Percentiles rank a stretch among this genome's conserved stretches.
Evolutionary conservation across 164 flowering plant species (phyloP).

Genomic region (Nymphaea colorata): DNA sequence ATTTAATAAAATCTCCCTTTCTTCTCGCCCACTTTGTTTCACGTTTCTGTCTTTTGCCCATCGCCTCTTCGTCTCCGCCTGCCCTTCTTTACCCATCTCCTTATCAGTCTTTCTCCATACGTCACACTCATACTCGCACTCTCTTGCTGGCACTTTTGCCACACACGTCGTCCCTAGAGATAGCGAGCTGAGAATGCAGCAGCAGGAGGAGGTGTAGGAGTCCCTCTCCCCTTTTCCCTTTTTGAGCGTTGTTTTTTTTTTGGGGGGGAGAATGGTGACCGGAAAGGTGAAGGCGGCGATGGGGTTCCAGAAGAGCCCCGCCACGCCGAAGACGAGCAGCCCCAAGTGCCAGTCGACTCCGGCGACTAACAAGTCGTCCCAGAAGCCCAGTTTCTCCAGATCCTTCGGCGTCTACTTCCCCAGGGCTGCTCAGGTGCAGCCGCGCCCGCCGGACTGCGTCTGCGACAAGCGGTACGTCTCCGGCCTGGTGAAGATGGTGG

Average conservation of each 20-base stretch:
- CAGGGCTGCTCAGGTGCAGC: conserved; percentile 83
- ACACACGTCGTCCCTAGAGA: no score
- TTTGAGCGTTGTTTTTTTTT: not conserved
- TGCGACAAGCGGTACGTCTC: conserved; percentile 15
- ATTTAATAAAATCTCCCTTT: not conserved
- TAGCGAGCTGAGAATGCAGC: no score
- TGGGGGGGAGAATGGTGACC: conserved; percentile 44
- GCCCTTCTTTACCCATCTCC: not conserved
- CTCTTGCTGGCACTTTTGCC: not conserved
- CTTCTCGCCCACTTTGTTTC: not conserved
- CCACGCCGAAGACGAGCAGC: conserved; percentile 20
- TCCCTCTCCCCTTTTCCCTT: not conserved
- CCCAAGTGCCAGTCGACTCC: conserved; percentile 18
- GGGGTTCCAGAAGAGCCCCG: conserved; percentile 59
- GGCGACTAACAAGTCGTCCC: conserved; percentile 4
- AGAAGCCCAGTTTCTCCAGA: conserved; percentile 35
- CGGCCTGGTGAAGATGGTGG: conserved; percentile 62
- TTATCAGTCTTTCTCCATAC: not conserved
- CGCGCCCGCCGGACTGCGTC: conserved; percentile 59
- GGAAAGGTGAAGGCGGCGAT: conserved; percentile 64
- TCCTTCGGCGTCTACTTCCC: conserved; percentile 94
- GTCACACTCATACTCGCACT: not conserved
- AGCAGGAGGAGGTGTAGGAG: no score
- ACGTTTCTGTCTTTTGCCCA: conserved; percentile 1
- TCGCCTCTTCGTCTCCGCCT: not conserved